Evolutionary conservation across 2,329 filamentous ascomycete species (phyloP).

Genomic region (Colletotrichum endophyticum): DNA sequence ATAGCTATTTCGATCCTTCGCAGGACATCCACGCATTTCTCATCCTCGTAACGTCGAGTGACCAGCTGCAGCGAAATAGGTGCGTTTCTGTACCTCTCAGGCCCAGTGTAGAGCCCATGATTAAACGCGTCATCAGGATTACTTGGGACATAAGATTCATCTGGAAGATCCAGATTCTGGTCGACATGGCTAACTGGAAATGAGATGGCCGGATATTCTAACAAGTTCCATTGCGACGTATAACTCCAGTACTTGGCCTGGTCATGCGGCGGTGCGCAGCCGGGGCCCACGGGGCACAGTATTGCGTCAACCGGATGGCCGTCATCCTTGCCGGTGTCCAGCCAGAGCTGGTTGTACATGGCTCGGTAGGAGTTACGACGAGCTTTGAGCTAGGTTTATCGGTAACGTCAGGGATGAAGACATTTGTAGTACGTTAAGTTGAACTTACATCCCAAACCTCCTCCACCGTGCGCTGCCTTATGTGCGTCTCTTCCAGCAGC

Average conservation of each 20-base stretch:
- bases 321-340: background rate
- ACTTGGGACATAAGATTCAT: background rate
- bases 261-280: background rate
- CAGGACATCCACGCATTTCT: background rate
- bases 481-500: background rate
- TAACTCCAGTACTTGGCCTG: background rate
- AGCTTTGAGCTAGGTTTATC: background rate
- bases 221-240: background rate
- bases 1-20: background rate
- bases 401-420: too few species aligned
- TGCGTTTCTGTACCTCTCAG: background rate
- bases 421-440: background rate
- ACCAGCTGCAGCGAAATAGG: background rate
- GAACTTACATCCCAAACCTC: background rate
- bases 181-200: background rate
- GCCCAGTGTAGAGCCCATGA: background rate
- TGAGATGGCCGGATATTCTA: background rate
- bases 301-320: background rate
- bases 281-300: background rate
- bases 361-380: background rate
- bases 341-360: background rate
- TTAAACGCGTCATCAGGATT: background rate
- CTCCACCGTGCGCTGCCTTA: background rate
- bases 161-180: background rate
- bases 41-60: background rate